phyloP scores from a whole-genome alignment of 192 early-diverging fungal genomes.

The Umbelopsis sp. region DNA sequence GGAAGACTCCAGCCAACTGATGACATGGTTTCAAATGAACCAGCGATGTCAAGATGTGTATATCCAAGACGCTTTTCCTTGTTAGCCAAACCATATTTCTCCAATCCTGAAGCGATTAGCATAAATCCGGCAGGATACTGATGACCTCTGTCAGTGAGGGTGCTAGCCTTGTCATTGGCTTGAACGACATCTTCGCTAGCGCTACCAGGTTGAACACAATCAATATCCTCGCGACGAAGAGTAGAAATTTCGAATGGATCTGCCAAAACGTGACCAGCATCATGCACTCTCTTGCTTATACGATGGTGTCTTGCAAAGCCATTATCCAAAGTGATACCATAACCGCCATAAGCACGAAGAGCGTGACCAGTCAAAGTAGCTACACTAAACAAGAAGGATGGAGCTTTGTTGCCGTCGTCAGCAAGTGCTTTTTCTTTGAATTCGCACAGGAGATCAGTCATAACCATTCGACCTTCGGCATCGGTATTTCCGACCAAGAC shows the following conservation, averaged over 20 bases:
- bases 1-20: conserved; percentile 67
- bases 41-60: conserved; percentile 87
- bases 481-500: conserved; percentile 87
- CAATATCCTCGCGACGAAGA: conserved; percentile 79
- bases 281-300: conserved; percentile 61
- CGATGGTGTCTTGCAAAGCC: conserved; percentile 67
- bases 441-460: conserved; percentile 77
- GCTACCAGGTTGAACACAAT: conserved; percentile 60
- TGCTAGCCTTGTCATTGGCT: conserved; percentile 74
- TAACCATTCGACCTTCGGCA: conserved; percentile 89
- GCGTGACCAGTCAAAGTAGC: conserved; percentile 89
- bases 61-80: conserved; percentile 68
- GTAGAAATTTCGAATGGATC: conserved; percentile 84
- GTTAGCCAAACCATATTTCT: conserved; percentile 67
- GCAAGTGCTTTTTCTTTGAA: conserved; percentile 74
- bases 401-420: conserved; percentile 49
- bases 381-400: conserved; percentile 70
- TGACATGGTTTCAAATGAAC: conserved; percentile 67
- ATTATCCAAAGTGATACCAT: conserved; percentile 77
- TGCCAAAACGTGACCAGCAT: conserved; percentile 68
- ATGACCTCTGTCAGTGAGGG: conserved; percentile 77
- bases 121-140: conserved; percentile 88
- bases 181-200: conserved; percentile 83
- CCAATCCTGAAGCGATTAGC: conserved; percentile 74
- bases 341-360: conserved; percentile 74